Evolutionary conservation across 108 stramenopile genomes (phyloP).

Genomic region (Nannochloropsis salina): DNA sequence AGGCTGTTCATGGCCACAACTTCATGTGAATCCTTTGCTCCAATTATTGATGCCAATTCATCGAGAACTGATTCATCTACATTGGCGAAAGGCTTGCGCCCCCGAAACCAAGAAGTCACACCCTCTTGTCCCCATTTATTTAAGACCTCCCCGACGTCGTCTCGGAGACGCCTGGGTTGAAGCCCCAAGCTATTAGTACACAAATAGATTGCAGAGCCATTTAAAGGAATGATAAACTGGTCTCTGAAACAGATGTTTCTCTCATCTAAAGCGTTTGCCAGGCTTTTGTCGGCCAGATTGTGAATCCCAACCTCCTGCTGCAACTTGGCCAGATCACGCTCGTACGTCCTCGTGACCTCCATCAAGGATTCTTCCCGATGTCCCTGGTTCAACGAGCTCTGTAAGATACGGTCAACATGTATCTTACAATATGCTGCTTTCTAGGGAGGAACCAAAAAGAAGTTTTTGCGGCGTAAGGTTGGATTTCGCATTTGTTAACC

Average conservation of each 20-base stretch:
- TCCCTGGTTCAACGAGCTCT: too few relatives aligned
- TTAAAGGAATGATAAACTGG: background rate
- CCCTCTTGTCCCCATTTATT: slow-evolving; percentile 45
- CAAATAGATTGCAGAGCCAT: slow-evolving; percentile 28
- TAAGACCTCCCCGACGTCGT: slow-evolving; percentile 31
- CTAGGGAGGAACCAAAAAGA: too few relatives aligned
- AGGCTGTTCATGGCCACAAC: slow-evolving; percentile 52
- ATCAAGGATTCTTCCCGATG: too few relatives aligned
- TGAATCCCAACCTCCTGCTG: background rate
- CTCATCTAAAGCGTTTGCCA: background rate
- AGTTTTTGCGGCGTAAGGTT: too few relatives aligned
- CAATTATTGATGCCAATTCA: slow-evolving; percentile 42
- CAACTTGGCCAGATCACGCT: background rate
- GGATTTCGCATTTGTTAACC: too few relatives aligned
- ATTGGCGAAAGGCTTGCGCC: slow-evolving; percentile 30
- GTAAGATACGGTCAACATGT: too few relatives aligned
- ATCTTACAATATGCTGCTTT: too few relatives aligned
- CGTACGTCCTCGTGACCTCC: background rate
- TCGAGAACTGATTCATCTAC: slow-evolving; percentile 38
- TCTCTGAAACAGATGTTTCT: background rate
- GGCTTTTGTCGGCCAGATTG: background rate
- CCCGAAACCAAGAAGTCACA: slow-evolving; percentile 50
- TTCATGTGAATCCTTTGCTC: slow-evolving; percentile 36
- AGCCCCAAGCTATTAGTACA: slow-evolving; percentile 53
- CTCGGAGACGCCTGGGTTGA: slow-evolving; percentile 31